phyloP scores from a whole-genome alignment of 768 basidiomycete genomes.

The Sistotremastrum niveocremeum region DNA sequence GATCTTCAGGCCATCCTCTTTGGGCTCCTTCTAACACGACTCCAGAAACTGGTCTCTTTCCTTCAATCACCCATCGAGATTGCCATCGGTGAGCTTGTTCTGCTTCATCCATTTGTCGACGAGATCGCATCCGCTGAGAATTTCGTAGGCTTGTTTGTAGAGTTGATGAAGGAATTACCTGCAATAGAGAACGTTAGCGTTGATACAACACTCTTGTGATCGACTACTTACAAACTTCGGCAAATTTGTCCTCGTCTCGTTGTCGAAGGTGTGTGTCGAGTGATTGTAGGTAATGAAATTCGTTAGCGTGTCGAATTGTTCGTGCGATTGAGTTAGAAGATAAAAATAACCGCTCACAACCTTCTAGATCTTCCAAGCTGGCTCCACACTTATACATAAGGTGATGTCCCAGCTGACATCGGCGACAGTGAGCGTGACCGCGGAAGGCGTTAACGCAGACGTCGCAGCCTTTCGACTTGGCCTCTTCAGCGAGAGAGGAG shows the following conservation, averaged over 20 bases:
- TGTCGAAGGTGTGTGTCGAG: slow-evolving; percentile 4
- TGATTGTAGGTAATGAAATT: slow-evolving; percentile 11
- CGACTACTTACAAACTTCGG: neutral
- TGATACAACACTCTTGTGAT: neutral
- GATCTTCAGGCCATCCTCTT: too few species aligned
- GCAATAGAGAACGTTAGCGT: neutral
- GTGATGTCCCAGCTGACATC: slow-evolving; percentile 12
- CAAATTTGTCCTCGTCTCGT: neutral
- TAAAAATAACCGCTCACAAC: slow-evolving; percentile 11
- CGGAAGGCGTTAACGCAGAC: slow-evolving; percentile 11
- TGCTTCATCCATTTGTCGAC: slow-evolving; percentile 2
- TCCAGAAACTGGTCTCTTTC: slow-evolving; percentile 11
- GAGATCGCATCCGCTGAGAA: neutral
- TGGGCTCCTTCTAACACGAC: slow-evolving; percentile 8
- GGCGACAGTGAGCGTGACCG: slow-evolving; percentile 12
- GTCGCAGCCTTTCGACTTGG: neutral
- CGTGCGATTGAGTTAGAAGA: slow-evolving; percentile 9
- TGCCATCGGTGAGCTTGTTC: slow-evolving; percentile 1
- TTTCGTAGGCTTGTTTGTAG: slow-evolving; percentile 9
- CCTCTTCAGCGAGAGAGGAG: slow-evolving; percentile 6
- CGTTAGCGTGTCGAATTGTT: slow-evolving; percentile 6
- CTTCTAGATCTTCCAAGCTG: slow-evolving; percentile 13
- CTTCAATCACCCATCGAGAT: slow-evolving; percentile 5
- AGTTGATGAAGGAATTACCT: slow-evolving; percentile 7
- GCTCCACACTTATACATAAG: slow-evolving; percentile 7